Percentiles rank a stretch among this genome's conserved stretches.
Evolutionary conservation across 805 yeast genomes (phyloP).

Genomic region (Kazachstania psychrophila): DNA sequence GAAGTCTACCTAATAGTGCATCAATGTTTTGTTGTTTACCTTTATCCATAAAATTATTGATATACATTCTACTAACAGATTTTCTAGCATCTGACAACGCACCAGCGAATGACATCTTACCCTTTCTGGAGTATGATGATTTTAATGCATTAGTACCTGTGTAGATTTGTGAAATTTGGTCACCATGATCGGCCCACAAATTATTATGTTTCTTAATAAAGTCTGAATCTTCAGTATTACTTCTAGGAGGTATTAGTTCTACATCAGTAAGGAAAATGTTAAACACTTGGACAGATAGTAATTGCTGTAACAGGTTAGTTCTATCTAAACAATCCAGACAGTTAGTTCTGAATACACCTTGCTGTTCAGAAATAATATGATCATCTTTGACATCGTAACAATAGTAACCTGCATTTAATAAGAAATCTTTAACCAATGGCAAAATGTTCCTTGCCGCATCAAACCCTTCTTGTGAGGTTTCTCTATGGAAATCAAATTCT

Average conservation of each 20-base stretch:
- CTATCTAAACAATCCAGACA: constrained; percentile 93
- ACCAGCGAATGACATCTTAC: constrained; percentile 94
- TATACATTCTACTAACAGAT: constrained; percentile 87
- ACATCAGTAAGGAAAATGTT: constrained; percentile 41
- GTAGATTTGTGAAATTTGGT: constrained; percentile 87
- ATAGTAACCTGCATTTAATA: constrained; percentile 75
- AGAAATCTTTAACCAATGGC: constrained; percentile 51
- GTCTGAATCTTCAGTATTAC: constrained; percentile 38
- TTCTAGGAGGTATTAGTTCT: constrained; percentile 20
- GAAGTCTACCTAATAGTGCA: constrained; percentile 68
- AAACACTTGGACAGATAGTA: constrained; percentile 62
- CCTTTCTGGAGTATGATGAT: constrained; percentile 86
- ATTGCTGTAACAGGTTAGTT: constrained; percentile 82
- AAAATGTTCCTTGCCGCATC: constrained; percentile 68
- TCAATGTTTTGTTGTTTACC: constrained; percentile 83
- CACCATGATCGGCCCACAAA: constrained; percentile 98
- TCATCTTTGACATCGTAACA: constrained; percentile 51
- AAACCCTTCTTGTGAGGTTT: constrained; percentile 81
- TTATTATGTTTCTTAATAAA: constrained; percentile 63
- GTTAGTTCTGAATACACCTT: constrained; percentile 85
- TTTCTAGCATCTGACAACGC: constrained; percentile 93
- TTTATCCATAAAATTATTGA: constrained; percentile 89
- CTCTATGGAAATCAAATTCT: constrained; percentile 89
- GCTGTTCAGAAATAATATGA: constrained; percentile 60
- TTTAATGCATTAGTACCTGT: constrained; percentile 97